phyloP scores from a whole-genome alignment of 2,329 filamentous ascomycete species.

The Diaporthe citriasiana region DNA sequence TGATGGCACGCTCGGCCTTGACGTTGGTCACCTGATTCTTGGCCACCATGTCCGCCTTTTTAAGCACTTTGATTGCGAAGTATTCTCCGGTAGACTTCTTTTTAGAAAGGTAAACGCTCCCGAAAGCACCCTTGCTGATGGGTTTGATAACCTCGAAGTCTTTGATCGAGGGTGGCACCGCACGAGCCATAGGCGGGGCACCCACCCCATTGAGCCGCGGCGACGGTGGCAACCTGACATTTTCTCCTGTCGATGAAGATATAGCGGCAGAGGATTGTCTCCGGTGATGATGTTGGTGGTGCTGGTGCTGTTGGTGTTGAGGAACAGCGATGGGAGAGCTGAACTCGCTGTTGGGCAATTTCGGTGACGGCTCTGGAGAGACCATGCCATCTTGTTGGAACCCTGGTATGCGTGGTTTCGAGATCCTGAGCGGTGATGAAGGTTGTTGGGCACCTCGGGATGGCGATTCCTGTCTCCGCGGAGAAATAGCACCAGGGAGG shows the following conservation, averaged over 20 bases:
- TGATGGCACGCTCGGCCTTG: slow-evolving; percentile 97
- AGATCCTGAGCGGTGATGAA: slow-evolving; percentile 87
- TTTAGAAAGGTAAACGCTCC: slow-evolving; percentile 97
- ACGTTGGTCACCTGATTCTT: slow-evolving; percentile 99
- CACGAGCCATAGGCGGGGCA: slow-evolving; percentile 85
- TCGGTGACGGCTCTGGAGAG: slow-evolving; percentile 91
- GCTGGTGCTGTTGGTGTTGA: slow-evolving; percentile 74
- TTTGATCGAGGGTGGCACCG: slow-evolving; percentile 95
- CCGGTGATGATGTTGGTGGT: slow-evolving; percentile 69
- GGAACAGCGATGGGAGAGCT: slow-evolving; percentile 77
- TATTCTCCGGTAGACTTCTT: slow-evolving; percentile 99
- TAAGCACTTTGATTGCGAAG: slow-evolving; percentile 97
- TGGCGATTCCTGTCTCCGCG: slow-evolving; percentile 89
- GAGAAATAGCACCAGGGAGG: slow-evolving; percentile 82
- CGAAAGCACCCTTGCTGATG: slow-evolving; percentile 98
- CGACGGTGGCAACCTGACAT: slow-evolving; percentile 80
- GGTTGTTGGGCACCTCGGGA: slow-evolving; percentile 77
- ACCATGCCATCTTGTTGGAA: slow-evolving; percentile 75
- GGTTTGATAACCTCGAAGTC: slow-evolving; percentile 99
- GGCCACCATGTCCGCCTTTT: slow-evolving; percentile 99
- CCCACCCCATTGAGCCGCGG: slow-evolving; percentile 83
- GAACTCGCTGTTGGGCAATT: slow-evolving; percentile 86
- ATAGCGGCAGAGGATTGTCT: slow-evolving; percentile 93
- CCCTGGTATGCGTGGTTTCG: slow-evolving; percentile 79
- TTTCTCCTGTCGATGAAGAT: slow-evolving; percentile 66